Evolutionary conservation across 495 filamentous ascomycete species (phyloP).

Genomic region (Neurospora cerealis): DNA sequence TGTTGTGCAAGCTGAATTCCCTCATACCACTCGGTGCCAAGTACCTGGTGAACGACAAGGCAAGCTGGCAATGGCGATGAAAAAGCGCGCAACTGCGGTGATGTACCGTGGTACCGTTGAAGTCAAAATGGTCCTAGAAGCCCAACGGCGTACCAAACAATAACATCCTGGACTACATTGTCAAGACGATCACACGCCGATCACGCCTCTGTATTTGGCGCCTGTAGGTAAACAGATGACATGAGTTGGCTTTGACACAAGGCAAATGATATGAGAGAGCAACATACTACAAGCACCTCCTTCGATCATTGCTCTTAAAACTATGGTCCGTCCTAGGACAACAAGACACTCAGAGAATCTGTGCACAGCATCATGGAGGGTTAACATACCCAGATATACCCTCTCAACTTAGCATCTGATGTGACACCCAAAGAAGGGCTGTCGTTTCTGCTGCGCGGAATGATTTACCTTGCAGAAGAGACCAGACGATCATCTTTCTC

Average conservation of each 20-base stretch:
- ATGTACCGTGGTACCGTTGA: not conserved
- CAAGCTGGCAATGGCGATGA: not conserved
- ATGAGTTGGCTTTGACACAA: not conserved
- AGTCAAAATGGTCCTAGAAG: not conserved
- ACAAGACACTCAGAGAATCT: not conserved
- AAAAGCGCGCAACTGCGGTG: not conserved
- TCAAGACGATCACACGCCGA: not conserved
- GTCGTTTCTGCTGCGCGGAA: not conserved
- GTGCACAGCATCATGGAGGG: not conserved
- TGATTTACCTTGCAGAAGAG: not conserved
- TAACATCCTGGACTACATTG: not conserved
- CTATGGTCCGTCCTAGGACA: not conserved
- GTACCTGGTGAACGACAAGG: not conserved
- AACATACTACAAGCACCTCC: not conserved
- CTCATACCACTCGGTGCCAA: not conserved
- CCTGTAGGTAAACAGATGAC: not conserved
- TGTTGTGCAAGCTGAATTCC: not conserved
- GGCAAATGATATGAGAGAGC: not conserved
- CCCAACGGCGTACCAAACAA: not conserved
- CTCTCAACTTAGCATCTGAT: not conserved
- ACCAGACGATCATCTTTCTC: not conserved
- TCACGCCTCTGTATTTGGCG: not conserved
- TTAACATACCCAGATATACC: not conserved
- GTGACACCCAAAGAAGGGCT: not conserved
- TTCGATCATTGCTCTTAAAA: not conserved